These are phyloP conservation scores for Penicillium sp. DNA, from an alignment of 2,329 filamentous ascomycete genomes.

Conservation along the genomic window DNA sequence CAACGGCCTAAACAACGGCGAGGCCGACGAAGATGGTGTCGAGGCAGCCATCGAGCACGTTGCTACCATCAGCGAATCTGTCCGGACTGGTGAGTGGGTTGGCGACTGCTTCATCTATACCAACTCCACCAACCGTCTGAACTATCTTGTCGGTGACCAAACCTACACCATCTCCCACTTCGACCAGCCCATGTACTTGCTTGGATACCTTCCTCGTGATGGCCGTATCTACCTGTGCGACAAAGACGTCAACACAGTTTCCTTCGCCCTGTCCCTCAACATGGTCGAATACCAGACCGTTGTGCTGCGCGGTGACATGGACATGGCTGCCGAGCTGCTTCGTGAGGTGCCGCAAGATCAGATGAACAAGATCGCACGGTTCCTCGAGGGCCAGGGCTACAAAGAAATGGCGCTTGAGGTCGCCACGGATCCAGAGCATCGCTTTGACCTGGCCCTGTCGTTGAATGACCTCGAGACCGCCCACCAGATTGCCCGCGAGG, in stretches of 20 bases:
- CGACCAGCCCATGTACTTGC: constrained; percentile 87
- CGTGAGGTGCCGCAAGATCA: constrained; percentile 82
- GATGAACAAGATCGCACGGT: constrained; percentile 95
- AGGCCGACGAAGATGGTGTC: constrained; percentile 84
- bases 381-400: constrained; percentile 93
- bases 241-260: constrained; percentile 89
- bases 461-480: constrained; percentile 81
- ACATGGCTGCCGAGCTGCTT: constrained; percentile 80
- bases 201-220: constrained; percentile 92
- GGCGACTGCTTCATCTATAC: constrained; percentile 99
- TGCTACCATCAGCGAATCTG: constrained; percentile 87
- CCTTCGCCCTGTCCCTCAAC: constrained; percentile 81
- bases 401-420: constrained; percentile 94
- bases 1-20: constrained; percentile 72
- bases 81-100: constrained; percentile 94
- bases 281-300: constrained; percentile 97
- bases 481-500: constrained; percentile 72
- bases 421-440: constrained; percentile 90
- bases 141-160: constrained; percentile 96
- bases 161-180: constrained; percentile 97
- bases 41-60: constrained; percentile 95
- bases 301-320: constrained; percentile 88
- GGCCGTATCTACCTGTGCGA: constrained; percentile 92
- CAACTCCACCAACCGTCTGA: constrained; percentile 90
- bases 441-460: constrained; percentile 83